Percentiles rank a stretch among this genome's conserved stretches.
Conservation (phyloP, 148 eudicot genomes). For the Chenopodium formosanum region DNA sequence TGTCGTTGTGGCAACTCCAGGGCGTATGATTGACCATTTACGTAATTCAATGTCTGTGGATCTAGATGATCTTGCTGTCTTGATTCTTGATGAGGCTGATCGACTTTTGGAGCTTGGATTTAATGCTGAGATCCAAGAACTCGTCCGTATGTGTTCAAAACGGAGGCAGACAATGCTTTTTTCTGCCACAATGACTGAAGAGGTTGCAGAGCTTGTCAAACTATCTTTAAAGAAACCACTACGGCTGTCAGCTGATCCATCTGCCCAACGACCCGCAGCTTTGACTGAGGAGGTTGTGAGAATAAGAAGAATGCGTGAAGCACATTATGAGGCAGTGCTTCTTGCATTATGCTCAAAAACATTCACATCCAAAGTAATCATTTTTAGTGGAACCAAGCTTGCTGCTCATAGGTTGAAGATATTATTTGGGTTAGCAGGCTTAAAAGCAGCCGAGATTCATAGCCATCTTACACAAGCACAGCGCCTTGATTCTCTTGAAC, state of each 20-base stretch:
- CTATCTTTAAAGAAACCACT: constrained; percentile 71
- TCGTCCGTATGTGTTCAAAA: constrained; percentile 84
- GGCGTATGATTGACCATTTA: constrained; percentile 94
- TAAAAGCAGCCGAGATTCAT: constrained; percentile 91
- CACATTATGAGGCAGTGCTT: constrained; percentile 90
- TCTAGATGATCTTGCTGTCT: constrained; percentile 88
- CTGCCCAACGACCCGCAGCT: constrained; percentile 66
- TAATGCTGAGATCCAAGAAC: constrained; percentile 82
- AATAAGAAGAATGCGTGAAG: constrained; percentile 85
- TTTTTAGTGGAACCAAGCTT: constrained; percentile 87
- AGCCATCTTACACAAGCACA: constrained; percentile 87
- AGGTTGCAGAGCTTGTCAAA: constrained; percentile 73
- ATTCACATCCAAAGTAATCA: constrained; percentile 78
- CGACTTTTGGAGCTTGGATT: constrained; percentile 95
- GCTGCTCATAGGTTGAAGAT: constrained; percentile 95
- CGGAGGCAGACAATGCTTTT: constrained; percentile 96
- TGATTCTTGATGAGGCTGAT: constrained; percentile 97
- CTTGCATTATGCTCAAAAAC: constrained; percentile 88
- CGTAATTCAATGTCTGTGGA: constrained; percentile 96
- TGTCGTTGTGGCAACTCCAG: constrained; percentile 96
- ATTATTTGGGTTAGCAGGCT: constrained; percentile 83
- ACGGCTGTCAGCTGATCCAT: constrained; percentile 90
- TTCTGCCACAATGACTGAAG: constrained; percentile 95
- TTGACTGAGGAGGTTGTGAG: constrained; percentile 92
- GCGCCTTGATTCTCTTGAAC: constrained; percentile 83